Base-by-base conservation (phyloP, 148 eudicot genomes). In the Silene conica region DNA sequence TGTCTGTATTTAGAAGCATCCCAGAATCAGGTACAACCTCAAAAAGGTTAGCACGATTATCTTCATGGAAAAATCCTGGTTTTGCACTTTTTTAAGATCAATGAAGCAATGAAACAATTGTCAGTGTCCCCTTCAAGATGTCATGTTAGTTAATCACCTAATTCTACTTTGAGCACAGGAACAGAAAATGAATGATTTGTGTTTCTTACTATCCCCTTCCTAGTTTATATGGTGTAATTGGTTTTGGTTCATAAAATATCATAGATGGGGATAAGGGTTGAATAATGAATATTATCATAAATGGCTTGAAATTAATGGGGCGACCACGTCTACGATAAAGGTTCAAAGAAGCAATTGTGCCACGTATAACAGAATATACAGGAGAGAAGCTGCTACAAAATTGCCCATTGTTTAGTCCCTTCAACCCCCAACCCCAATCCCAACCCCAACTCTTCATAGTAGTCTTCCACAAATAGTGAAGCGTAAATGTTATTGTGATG, bases 31-130 rank as follows among this genome's bases (percentile, higher is more conserved):
- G 92, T 25, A 85, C 92, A 81, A 95, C 99, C 84, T 92, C 93
- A 77, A 95, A 95, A 74, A 95, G 87, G 73, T 76, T 90, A 63
- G 97, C 94, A 54, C 92, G 99, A 81, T 86, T 92, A 77, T 83
- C 96, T 77, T 93, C 98, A 77, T 88, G 93, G 81, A 95, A 95
- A 84, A 95, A 95, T 41, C 97, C 78, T 46, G 99, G 99, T 78
- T 95, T 95, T 50, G 96, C 93, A 83, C 99, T 95, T 85, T 72
- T 34, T 70, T 68, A 60, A 20, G 54, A 74, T 68, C 18, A 52
- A 6, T 20, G 56, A n/a, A 70, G 48, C 19, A 71, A 10, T 16
- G 18, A 48, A 60, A 76, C 61, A 58, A 57, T 38, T 62, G 45
- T 25, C 2, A 19, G 66, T 13, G 2, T 25, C 56, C 43, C 4